phyloP scores from a whole-genome alignment of 1,284 basidiomycete genomes.

The Microstroma glucosiphilum region DNA sequence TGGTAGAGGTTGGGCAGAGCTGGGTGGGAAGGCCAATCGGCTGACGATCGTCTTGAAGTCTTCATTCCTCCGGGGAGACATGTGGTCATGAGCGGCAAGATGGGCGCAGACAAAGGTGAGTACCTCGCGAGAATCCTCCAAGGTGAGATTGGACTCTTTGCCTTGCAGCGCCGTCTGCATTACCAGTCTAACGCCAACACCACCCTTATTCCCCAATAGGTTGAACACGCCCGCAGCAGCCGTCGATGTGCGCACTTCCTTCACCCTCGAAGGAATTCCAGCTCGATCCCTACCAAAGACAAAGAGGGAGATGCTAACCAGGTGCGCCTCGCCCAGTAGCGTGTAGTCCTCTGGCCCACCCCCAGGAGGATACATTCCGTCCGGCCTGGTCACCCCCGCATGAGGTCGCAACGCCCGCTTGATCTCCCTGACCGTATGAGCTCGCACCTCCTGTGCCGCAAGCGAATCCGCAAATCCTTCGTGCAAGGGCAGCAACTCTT shows the following conservation, averaged over 20 bases:
- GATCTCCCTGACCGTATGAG: constrained; percentile 58
- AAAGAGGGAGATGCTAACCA: constrained; percentile 52
- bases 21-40: constrained; percentile 64
- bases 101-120: constrained; percentile 85
- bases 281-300: constrained; percentile 69
- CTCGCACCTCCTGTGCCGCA: constrained; percentile 64
- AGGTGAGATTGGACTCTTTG: constrained; percentile 57
- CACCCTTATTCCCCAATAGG: constrained; percentile 88
- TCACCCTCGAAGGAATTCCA: constrained; percentile 28
- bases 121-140: constrained; percentile 71
- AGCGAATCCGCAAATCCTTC: constrained; percentile 53
- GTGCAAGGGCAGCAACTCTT: constrained; percentile 73
- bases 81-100: constrained; percentile 72
- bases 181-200: constrained; percentile 78
- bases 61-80: constrained; percentile 65
- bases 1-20: constrained; percentile 24
- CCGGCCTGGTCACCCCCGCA: constrained; percentile 18
- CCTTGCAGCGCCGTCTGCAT: constrained; percentile 57
- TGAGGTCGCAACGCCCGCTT: constrained; percentile 46
- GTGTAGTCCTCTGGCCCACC: constrained; percentile 47
- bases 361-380: constrained; percentile 41
- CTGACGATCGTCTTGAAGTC: constrained; percentile 75
- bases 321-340: constrained; percentile 30
- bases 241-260: constrained; percentile 40
- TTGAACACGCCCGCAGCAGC: constrained; percentile 48